Percentiles rank a stretch among this genome's conserved stretches.
Conservation (phyloP, 2,329 filamentous ascomycete species). For the Didymella lethalis region DNA sequence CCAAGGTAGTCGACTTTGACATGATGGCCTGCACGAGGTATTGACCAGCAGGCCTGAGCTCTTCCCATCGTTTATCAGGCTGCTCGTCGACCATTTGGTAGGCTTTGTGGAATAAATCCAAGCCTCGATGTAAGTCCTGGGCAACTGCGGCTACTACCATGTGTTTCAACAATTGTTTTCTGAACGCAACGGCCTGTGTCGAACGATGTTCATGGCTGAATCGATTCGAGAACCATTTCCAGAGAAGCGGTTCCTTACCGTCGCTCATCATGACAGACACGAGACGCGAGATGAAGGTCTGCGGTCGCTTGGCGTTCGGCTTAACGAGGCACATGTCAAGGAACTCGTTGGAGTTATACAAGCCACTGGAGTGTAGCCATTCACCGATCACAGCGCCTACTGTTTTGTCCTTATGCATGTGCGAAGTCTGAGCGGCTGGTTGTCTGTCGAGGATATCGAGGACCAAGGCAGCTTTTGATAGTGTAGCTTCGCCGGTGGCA, state of each 20-base stretch:
- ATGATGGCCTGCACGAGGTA: constrained; percentile 39
- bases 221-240: constrained; percentile 41
- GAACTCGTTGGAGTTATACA: constrained; percentile 41
- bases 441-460: constrained; percentile 43
- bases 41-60: constrained; percentile 36
- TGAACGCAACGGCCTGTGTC: constrained; percentile 33
- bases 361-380: constrained; percentile 43
- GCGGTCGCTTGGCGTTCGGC: constrained; percentile 12
- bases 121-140: constrained; percentile 27
- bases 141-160: constrained; percentile 32
- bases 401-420: constrained; percentile 17
- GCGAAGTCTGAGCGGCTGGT: constrained; percentile 8
- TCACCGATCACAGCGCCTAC: constrained; percentile 35
- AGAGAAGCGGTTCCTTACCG: constrained; percentile 32
- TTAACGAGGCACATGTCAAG: constrained; percentile 27
- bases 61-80: constrained; percentile 12
- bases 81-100: constrained; percentile 27
- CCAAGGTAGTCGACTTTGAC: constrained; percentile 10
- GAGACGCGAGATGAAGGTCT: constrained; percentile 30
- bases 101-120: constrained; percentile 38
- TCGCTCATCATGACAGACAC: constrained; percentile 35
- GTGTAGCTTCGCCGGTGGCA: constrained; percentile 48
- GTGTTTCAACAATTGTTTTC: constrained; percentile 31
- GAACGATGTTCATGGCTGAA: background rate
- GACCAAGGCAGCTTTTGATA: constrained; percentile 51